phyloP scores from a whole-genome alignment of 352 stramenopile genomes.

The Pythium phragmiticola region DNA sequence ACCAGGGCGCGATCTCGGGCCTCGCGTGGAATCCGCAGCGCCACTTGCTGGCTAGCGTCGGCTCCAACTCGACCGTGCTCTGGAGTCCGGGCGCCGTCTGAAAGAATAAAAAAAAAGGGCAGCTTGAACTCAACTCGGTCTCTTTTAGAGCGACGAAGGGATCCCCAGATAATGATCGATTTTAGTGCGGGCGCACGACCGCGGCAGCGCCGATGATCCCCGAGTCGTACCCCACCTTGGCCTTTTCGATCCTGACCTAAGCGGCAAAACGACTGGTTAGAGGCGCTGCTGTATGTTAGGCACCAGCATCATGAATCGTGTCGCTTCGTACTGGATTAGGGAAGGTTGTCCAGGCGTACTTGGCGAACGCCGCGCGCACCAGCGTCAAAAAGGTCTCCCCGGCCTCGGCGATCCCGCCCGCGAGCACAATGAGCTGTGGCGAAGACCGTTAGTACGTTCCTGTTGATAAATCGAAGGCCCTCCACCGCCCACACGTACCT shows the following conservation, averaged over 20 bases:
- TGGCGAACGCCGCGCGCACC: constrained; percentile 54
- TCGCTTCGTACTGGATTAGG: constrained; percentile 54
- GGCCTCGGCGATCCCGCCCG: constrained; percentile 70
- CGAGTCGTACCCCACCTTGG: constrained; percentile 78
- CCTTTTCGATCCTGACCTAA: constrained; percentile 75
- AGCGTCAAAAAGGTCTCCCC: constrained; percentile 69
- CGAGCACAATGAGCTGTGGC: constrained; percentile 73
- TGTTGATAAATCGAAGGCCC: neutral
- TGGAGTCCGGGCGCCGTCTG: constrained; percentile 45
- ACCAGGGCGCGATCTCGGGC: constrained; percentile 63
- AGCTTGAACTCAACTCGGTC: neutral
- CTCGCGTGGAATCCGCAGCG: constrained; percentile 85
- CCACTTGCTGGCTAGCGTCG: constrained; percentile 71
- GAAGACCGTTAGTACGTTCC: too few relatives aligned
- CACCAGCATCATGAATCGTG: neutral
- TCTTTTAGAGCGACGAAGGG: neutral
- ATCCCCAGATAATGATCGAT: neutral
- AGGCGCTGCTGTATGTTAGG: neutral
- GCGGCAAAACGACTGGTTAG: neutral
- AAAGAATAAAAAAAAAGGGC: neutral
- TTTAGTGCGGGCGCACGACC: constrained; percentile 12
- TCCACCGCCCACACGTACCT: constrained; percentile 33
- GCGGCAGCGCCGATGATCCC: constrained; percentile 79
- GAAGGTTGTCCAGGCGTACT: constrained; percentile 74
- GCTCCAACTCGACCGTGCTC: constrained; percentile 72